A percentile compares a stretch with the other conserved stretches of the same genome.
Conservation (phyloP, 768 basidiomycete species). For the Rhizopogon vinicolor region DNA sequence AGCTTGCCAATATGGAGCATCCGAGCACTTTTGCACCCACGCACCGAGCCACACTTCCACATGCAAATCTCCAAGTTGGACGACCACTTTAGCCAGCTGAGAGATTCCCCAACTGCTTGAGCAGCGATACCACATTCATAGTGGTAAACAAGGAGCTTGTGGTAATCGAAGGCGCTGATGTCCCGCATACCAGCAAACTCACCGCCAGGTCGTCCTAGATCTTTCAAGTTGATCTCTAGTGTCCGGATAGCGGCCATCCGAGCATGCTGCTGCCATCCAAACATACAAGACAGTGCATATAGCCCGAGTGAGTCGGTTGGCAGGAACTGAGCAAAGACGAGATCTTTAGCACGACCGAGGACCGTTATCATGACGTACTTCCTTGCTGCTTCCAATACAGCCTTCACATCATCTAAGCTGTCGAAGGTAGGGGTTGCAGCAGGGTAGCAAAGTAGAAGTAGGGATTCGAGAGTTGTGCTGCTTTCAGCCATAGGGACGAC, state of each 20-base stretch:
- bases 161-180: slow-evolving; percentile 36
- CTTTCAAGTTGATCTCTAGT: slow-evolving; percentile 7
- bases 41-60: neutral
- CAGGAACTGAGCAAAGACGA: slow-evolving; percentile 7
- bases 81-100: neutral
- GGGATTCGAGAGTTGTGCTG: slow-evolving; percentile 26
- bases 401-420: slow-evolving; percentile 9
- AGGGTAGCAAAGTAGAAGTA: slow-evolving; percentile 40
- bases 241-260: slow-evolving; percentile 17
- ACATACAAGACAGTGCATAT: slow-evolving; percentile 24
- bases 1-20: neutral
- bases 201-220: neutral
- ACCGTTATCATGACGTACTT: slow-evolving; percentile 24
- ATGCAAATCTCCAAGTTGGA: neutral
- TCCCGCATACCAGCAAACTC: slow-evolving; percentile 35
- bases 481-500: slow-evolving; percentile 39
- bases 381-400: slow-evolving; percentile 9
- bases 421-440: neutral
- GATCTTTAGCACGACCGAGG: slow-evolving; percentile 9
- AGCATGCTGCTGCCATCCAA: slow-evolving; percentile 15
- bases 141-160: slow-evolving; percentile 40
- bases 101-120: neutral
- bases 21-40: too few species aligned
- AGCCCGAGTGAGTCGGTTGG: slow-evolving; percentile 16
- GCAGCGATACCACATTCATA: slow-evolving; percentile 27